Evolutionary conservation across 768 basidiomycete species (phyloP).

Genomic region (Russula vinacea): DNA sequence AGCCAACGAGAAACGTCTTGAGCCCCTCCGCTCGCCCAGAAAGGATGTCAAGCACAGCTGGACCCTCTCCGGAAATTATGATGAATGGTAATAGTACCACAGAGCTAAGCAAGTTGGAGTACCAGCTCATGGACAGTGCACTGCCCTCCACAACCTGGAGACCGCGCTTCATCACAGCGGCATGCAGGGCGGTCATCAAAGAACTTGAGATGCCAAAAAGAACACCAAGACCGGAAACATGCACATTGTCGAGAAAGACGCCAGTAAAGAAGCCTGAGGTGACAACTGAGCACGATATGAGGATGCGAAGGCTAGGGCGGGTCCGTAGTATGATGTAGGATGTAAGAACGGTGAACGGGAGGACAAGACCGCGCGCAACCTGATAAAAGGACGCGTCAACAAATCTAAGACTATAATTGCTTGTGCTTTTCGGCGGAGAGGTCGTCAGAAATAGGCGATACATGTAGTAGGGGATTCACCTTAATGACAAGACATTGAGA

Average conservation of each 20-base stretch:
- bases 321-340: constrained; percentile 75
- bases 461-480: constrained; percentile 41
- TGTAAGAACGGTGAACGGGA: constrained; percentile 90
- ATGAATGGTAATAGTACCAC: constrained; percentile 69
- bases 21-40: constrained; percentile 46
- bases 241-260: constrained; percentile 71
- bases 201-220: constrained; percentile 81
- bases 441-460: constrained; percentile 26
- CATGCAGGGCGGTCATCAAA: constrained; percentile 84
- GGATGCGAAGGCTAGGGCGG: constrained; percentile 71
- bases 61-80: constrained; percentile 70
- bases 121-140: constrained; percentile 85
- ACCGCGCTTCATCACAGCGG: constrained; percentile 89
- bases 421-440: constrained; percentile 50
- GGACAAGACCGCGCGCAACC: constrained; percentile 88
- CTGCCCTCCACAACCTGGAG: constrained; percentile 78
- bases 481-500: constrained; percentile 80
- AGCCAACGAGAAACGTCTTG: constrained; percentile 73
- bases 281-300: constrained; percentile 74
- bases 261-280: constrained; percentile 91
- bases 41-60: constrained; percentile 59
- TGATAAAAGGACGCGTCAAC: constrained; percentile 96
- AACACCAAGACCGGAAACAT: constrained; percentile 61
- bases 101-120: constrained; percentile 82
- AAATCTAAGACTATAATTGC: constrained; percentile 89